These are phyloP conservation scores for Hygrophila difformis DNA, from an alignment of 257 asterid species.

Conservation along the genomic window DNA sequence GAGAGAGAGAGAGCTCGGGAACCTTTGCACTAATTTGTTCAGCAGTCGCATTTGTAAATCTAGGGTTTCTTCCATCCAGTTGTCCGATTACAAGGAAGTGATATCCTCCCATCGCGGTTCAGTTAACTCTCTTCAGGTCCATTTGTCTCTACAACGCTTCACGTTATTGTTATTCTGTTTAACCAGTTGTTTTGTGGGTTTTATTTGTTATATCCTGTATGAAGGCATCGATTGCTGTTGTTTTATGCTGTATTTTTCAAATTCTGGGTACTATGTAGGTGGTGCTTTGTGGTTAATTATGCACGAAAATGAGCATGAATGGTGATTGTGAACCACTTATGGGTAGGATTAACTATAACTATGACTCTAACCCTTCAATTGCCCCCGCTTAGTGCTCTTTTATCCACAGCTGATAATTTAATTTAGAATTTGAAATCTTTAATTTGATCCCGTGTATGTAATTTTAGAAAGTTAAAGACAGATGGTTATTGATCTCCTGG, in stretches of 20 bases:
- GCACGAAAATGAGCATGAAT: neutral
- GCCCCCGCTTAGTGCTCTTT: neutral
- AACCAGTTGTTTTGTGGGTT: neutral
- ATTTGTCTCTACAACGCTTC: neutral
- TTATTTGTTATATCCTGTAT: neutral
- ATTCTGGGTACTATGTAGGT: too few relatives aligned
- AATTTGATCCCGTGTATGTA: neutral
- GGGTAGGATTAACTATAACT: neutral
- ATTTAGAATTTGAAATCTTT: neutral
- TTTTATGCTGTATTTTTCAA: too few relatives aligned
- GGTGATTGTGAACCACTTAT: neutral
- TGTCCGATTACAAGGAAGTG: slow-evolving; percentile 87
- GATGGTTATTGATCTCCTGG: too few relatives aligned
- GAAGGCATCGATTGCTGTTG: neutral
- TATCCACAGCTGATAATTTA: too few relatives aligned
- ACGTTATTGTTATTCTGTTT: too few relatives aligned
- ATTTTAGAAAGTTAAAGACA: neutral
- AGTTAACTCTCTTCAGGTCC: slow-evolving; percentile 86
- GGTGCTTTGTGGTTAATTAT: neutral
- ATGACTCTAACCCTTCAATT: neutral
- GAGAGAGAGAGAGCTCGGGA: slow-evolving; percentile 86
- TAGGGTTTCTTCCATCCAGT: slow-evolving; percentile 40
- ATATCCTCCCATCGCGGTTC: slow-evolving; percentile 89
- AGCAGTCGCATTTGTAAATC: slow-evolving; percentile 46
- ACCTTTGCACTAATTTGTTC: slow-evolving; percentile 77